Evolutionary conservation across 169 alveolate species (phyloP).

Genomic region (Plasmodium malariae): DNA sequence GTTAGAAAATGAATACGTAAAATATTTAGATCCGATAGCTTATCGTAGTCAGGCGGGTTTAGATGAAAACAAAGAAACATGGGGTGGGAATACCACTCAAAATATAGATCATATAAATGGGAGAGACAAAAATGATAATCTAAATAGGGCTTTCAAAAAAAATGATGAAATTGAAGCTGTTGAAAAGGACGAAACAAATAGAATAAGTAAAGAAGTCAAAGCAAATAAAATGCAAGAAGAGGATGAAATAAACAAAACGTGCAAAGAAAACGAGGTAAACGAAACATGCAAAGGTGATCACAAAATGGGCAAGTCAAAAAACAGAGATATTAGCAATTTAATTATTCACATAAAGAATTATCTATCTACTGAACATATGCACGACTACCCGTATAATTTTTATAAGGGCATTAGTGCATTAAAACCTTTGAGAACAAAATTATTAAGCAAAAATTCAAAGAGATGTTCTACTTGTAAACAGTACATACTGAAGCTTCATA

Average conservation of each 20-base stretch:
- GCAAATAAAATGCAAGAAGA: neutral
- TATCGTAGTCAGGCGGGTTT: neutral
- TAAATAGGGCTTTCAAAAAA: neutral
- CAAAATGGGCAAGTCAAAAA: neutral
- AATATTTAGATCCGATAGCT: conserved; percentile 25
- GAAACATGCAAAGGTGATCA: neutral
- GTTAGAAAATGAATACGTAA: conserved; percentile 48
- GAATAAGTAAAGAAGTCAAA: neutral
- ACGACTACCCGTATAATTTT: conserved; percentile 57
- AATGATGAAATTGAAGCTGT: neutral
- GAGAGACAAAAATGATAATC: neutral
- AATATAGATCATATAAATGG: neutral
- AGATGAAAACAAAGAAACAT: neutral
- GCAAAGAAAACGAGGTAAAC: neutral
- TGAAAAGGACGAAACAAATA: neutral
- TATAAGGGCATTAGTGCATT: conserved; percentile 37
- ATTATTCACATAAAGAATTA: conserved; percentile 21
- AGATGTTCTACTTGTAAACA: conserved; percentile 50
- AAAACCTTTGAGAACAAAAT: conserved; percentile 33
- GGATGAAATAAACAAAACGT: neutral
- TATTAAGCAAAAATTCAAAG: conserved; percentile 42
- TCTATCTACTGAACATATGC: conserved; percentile 37
- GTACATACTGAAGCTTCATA: conserved; percentile 51
- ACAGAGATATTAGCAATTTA: neutral
- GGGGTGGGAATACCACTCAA: neutral